Evolutionary conservation across 805 yeast species (phyloP).

Genomic region (Pichia sporocuriosa): DNA sequence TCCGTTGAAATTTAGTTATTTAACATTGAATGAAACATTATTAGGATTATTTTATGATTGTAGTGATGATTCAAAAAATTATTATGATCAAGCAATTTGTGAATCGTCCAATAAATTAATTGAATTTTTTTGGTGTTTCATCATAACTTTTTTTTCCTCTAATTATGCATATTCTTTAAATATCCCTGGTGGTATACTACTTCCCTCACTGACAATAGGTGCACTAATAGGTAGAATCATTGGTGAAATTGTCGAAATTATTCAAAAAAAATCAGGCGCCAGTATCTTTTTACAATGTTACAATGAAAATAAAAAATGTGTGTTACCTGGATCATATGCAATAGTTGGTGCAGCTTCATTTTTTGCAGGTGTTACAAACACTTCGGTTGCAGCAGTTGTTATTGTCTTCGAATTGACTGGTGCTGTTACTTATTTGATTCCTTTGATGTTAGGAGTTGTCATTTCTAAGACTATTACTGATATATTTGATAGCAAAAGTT

Average conservation of each 20-base stretch:
- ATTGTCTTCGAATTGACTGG: constrained; percentile 81
- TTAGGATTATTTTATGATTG: constrained; percentile 70
- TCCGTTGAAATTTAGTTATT: constrained; percentile 39
- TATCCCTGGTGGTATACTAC: constrained; percentile 61
- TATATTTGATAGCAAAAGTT: constrained; percentile 42
- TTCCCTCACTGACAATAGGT: constrained; percentile 60
- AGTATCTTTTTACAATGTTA: constrained; percentile 35
- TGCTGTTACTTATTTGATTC: constrained; percentile 75
- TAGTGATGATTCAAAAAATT: constrained; percentile 9
- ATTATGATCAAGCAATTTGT: constrained; percentile 15
- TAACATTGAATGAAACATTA: constrained; percentile 51
- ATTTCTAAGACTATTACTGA: constrained; percentile 69
- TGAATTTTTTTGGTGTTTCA: constrained; percentile 13
- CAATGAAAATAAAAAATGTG: constrained; percentile 40
- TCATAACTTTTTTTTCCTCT: constrained; percentile 39
- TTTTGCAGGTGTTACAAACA: constrained; percentile 71
- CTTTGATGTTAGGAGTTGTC: constrained; percentile 80
- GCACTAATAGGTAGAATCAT: constrained; percentile 51
- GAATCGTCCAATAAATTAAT: constrained; percentile 32
- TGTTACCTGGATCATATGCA: constrained; percentile 83
- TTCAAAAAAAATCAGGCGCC: constrained; percentile 38
- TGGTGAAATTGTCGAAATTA: constrained; percentile 44
- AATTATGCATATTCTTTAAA: constrained; percentile 63
- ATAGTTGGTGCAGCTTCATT: constrained; percentile 85
- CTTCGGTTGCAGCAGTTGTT: constrained; percentile 76